Conservation (phyloP, 1,139 yeast species). For the Yamadazyma spencermartinsiae region DNA sequence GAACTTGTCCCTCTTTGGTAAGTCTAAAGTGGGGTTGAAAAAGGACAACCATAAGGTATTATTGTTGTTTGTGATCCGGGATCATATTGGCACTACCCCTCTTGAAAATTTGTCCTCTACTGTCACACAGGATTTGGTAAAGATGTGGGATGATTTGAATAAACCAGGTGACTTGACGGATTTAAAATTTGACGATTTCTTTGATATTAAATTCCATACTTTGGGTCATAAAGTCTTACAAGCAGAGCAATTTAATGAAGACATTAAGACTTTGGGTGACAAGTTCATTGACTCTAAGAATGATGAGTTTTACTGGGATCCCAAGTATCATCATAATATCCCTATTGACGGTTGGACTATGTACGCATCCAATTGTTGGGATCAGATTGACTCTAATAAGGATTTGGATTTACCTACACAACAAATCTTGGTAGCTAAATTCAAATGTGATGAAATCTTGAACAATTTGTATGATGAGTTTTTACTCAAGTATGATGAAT, state of each 20-base stretch:
- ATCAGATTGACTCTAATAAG: slow-evolving; percentile 86
- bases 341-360: slow-evolving; percentile 97
- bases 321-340: slow-evolving; percentile 76
- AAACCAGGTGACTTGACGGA: slow-evolving; percentile 67
- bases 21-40: slow-evolving; percentile 30
- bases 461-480: slow-evolving; percentile 51
- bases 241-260: slow-evolving; percentile 66
- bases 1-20: slow-evolving; percentile 75
- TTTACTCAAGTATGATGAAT: slow-evolving; percentile 30
- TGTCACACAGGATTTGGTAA: slow-evolving; percentile 64
- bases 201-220: slow-evolving; percentile 80
- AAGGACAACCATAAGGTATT: slow-evolving; percentile 62
- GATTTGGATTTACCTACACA: slow-evolving; percentile 96
- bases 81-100: slow-evolving; percentile 88
- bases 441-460: slow-evolving; percentile 89
- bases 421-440: slow-evolving; percentile 90
- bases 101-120: slow-evolving; percentile 69
- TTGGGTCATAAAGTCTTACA: slow-evolving; percentile 85
- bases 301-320: slow-evolving; percentile 55
- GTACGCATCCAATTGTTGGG: slow-evolving; percentile 92
- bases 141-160: slow-evolving; percentile 75
- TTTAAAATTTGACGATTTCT: slow-evolving; percentile 66
- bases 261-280: slow-evolving; percentile 66
- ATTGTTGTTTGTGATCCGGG: slow-evolving; percentile 86
- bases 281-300: slow-evolving; percentile 42